Percentiles rank a stretch among this genome's conserved stretches.
These are phyloP conservation scores for Solanum sitiens DNA, from an alignment of 257 asterid genomes.

Conservation along the genomic window DNA sequence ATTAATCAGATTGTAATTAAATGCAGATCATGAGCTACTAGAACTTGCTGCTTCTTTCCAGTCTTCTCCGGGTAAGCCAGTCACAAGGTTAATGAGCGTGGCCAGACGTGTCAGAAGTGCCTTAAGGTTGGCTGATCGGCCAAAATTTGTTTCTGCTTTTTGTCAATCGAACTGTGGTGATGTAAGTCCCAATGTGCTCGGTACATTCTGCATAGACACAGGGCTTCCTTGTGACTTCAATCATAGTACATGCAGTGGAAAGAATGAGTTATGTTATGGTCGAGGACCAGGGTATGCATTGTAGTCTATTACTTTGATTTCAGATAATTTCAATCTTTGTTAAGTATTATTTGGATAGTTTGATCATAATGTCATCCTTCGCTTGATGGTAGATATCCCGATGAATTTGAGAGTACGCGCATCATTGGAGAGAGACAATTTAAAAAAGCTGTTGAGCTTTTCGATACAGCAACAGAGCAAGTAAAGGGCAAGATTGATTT, in stretches of 20 bases:
- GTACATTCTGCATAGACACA: constrained; percentile 89
- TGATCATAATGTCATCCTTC: constrained; percentile 8
- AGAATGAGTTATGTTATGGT: constrained; percentile 92
- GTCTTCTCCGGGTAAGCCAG: constrained; percentile 56
- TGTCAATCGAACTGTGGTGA: constrained; percentile 99
- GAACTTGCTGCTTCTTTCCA: constrained; percentile 83
- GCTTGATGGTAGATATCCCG: constrained; percentile 59
- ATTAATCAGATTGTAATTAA: neutral
- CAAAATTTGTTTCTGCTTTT: constrained; percentile 87
- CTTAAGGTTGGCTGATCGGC: constrained; percentile 61
- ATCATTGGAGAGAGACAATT: constrained; percentile 91
- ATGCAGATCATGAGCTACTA: constrained; percentile 77
- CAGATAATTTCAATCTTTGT: neutral
- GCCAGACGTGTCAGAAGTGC: constrained; percentile 88
- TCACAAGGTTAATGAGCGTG: constrained; percentile 54
- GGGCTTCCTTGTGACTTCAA: constrained; percentile 97
- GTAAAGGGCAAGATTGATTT: constrained; percentile 69
- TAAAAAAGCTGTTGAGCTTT: constrained; percentile 71
- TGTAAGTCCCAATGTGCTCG: constrained; percentile 98
- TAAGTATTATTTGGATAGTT: neutral
- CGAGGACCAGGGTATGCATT: constrained; percentile 91
- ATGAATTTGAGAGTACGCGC: constrained; percentile 94
- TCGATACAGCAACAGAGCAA: constrained; percentile 61
- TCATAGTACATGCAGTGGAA: constrained; percentile 95
- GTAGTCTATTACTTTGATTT: neutral